Percentiles rank a stretch among this genome's conserved stretches.
These are phyloP conservation scores for Holtermanniella nyarrowii DNA, from an alignment of 768 basidiomycete species.

Conservation along the genomic window DNA sequence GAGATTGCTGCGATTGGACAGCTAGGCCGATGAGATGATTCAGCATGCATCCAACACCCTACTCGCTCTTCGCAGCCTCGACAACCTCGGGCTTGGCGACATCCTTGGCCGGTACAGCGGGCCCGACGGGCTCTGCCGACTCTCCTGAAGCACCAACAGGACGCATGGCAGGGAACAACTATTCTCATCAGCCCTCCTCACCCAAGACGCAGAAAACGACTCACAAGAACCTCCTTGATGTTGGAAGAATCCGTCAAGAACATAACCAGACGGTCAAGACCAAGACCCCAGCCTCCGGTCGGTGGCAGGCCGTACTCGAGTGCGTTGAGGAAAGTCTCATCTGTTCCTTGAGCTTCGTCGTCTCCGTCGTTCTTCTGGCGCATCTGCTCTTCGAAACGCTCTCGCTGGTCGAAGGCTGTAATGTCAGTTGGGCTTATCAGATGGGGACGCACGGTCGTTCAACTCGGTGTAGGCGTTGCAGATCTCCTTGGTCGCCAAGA, in stretches of 20 bases:
- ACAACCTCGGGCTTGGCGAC: background rate
- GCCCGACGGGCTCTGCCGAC: background rate
- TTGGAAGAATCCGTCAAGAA: conserved; percentile 96
- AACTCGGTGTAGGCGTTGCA: conserved; percentile 99
- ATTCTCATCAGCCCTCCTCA: background rate
- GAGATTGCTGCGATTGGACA: too few relatives aligned
- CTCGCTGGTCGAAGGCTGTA: conserved; percentile 54
- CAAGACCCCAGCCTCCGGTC: conserved; percentile 94
- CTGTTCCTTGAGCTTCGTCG: conserved; percentile 94
- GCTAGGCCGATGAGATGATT: too few relatives aligned
- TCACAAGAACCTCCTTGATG: conserved; percentile 79
- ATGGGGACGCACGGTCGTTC: conserved; percentile 62
- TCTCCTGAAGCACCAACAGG: conserved; percentile 45
- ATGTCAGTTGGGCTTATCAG: background rate
- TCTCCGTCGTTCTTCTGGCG: conserved; percentile 94
- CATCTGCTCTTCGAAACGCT: conserved; percentile 85
- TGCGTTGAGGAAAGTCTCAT: conserved; percentile 93
- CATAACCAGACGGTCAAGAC: conserved; percentile 94
- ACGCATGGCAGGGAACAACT: conserved; percentile 93
- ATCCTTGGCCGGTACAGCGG: background rate
- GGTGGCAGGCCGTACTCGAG: conserved; percentile 96
- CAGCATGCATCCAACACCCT: background rate
- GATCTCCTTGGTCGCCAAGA: conserved; percentile 96
- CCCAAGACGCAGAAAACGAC: background rate
- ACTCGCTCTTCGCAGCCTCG: background rate